Percentiles rank a stretch among this genome's conserved stretches.
Conservation (phyloP, 306 rosid species). For the Cyamopsis tetragonoloba region DNA sequence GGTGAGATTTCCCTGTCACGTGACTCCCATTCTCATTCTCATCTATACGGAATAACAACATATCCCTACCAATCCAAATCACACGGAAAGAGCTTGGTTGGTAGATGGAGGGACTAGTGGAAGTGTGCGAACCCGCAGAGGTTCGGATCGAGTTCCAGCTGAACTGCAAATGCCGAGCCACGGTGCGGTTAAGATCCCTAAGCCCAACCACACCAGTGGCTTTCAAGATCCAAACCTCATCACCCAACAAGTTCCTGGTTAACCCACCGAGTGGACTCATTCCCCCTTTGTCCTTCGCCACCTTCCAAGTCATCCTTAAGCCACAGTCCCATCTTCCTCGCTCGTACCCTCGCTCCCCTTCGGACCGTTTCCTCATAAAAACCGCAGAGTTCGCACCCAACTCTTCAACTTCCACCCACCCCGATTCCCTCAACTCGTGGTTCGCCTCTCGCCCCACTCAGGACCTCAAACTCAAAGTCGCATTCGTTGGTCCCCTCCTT, state of each 20-base stretch:
- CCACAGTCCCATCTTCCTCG: constrained; percentile 60
- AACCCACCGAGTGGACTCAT: constrained; percentile 68
- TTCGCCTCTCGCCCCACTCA: constrained; percentile 38
- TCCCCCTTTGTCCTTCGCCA: constrained; percentile 48
- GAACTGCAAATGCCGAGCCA: constrained; percentile 67
- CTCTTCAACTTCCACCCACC: constrained; percentile 28
- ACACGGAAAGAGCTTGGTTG: neutral
- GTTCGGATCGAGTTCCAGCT: constrained; percentile 50
- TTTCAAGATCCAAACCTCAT: constrained; percentile 80
- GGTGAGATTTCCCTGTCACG: neutral
- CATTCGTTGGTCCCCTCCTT: constrained; percentile 57
- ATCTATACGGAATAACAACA: no score
- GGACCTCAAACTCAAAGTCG: constrained; percentile 55
- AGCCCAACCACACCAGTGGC: constrained; percentile 41
- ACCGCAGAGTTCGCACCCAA: constrained; percentile 27
- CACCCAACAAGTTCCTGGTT: constrained; percentile 69
- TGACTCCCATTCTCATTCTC: neutral
- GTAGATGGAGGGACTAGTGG: constrained; percentile 43
- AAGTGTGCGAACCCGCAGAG: constrained; percentile 55
- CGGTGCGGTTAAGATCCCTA: constrained; percentile 48
- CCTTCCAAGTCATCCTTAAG: constrained; percentile 74
- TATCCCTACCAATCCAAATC: neutral
- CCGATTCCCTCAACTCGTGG: constrained; percentile 35
- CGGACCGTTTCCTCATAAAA: constrained; percentile 68
- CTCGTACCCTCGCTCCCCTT: constrained; percentile 63